Percentiles rank a stretch among this genome's conserved stretches.
phyloP scores from a whole-genome alignment of 257 asterid genomes.

The Henckelia pumila region DNA sequence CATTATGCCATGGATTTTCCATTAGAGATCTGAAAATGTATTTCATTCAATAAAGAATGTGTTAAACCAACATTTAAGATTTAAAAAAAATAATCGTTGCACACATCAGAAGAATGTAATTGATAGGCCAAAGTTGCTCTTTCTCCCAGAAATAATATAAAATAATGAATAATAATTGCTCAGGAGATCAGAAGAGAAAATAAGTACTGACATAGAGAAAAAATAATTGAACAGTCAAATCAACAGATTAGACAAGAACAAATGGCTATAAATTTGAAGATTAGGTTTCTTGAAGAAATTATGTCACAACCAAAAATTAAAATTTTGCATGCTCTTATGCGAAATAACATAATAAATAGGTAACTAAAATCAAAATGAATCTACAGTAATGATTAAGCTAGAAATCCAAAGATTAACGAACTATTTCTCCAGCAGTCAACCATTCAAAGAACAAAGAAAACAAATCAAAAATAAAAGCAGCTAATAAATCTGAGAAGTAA shows the following conservation, averaged over 20 bases:
- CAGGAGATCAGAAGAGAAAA: too few species aligned
- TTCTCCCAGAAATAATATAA: not conserved
- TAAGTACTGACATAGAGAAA: too few species aligned
- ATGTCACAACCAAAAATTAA: too few species aligned
- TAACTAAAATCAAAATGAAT: not conserved
- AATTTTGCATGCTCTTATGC: not conserved
- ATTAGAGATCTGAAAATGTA: slow-evolving; percentile 64
- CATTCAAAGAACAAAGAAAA: not conserved
- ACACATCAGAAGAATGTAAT: not conserved
- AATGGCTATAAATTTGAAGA: too few species aligned
- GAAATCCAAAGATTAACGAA: too few species aligned
- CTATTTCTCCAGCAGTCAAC: not conserved
- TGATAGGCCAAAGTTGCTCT: not conserved
- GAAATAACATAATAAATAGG: not conserved
- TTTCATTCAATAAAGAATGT: slow-evolving; percentile 22
- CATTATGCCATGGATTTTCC: slow-evolving; percentile 98
- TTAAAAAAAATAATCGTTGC: too few species aligned
- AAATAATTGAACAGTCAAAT: too few species aligned
- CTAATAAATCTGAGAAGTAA: not conserved
- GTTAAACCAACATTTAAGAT: slow-evolving; percentile 17
- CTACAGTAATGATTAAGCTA: not conserved
- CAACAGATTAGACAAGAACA: too few species aligned
- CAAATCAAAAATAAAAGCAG: not conserved
- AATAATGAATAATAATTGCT: not conserved
- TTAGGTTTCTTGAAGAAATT: too few species aligned